Conservation (phyloP, 352 stramenopile genomes). For the Globisporangium camurandrum region DNA sequence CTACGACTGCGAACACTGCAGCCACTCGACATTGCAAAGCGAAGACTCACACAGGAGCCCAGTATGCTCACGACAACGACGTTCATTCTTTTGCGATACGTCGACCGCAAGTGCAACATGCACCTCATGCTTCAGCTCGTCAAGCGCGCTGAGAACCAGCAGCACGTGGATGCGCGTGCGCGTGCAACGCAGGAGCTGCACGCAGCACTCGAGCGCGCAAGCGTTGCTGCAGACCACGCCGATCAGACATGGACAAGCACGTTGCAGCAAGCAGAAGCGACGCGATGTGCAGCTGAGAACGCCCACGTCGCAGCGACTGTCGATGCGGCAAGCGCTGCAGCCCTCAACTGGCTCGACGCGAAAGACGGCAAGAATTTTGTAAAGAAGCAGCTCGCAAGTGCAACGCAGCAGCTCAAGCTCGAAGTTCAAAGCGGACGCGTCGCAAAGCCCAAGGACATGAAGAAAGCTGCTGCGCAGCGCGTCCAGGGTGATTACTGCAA, state of each 20-base stretch:
- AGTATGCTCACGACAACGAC: slow-evolving; percentile 23
- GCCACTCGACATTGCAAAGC: slow-evolving; percentile 54
- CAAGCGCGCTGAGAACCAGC: slow-evolving; percentile 21
- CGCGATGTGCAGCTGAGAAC: slow-evolving; percentile 27
- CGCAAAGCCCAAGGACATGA: slow-evolving; percentile 20
- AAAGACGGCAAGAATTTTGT: slow-evolving; percentile 57
- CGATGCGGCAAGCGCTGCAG: slow-evolving; percentile 13
- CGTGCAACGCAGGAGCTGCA: slow-evolving; percentile 23
- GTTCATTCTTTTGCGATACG: slow-evolving; percentile 29
- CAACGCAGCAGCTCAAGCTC: slow-evolving; percentile 42
- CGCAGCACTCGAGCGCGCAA: slow-evolving; percentile 18
- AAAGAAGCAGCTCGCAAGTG: slow-evolving; percentile 39
- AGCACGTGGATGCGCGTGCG: slow-evolving; percentile 9
- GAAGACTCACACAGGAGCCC: slow-evolving; percentile 17
- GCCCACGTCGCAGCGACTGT: slow-evolving; percentile 15
- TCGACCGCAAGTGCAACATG: slow-evolving; percentile 47
- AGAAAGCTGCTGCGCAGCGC: slow-evolving; percentile 7
- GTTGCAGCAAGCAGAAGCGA: slow-evolving; percentile 25
- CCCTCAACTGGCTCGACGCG: slow-evolving; percentile 48
- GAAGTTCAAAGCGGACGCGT: slow-evolving; percentile 35
- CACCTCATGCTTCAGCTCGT: slow-evolving; percentile 54
- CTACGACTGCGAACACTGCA: slow-evolving; percentile 7
- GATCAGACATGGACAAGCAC: slow-evolving; percentile 28
- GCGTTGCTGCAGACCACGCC: slow-evolving; percentile 18
- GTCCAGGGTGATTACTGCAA: background rate